Evolutionary conservation across 257 asterid genomes (phyloP).

Genomic region (Petunia axillaris): DNA sequence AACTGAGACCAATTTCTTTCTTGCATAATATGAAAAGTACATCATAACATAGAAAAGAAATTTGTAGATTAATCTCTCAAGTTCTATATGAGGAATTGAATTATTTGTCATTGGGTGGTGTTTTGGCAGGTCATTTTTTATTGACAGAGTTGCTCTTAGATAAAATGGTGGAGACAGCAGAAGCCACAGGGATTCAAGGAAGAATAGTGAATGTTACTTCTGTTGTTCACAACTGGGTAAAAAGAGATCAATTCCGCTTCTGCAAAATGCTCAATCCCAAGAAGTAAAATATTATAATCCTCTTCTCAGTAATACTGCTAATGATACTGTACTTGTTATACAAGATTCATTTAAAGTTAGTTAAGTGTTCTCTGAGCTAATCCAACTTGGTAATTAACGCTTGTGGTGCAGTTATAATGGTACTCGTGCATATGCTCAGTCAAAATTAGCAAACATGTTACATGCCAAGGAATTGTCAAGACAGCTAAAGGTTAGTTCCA

Average conservation of each 20-base stretch:
- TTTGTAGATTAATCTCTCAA: too few species aligned
- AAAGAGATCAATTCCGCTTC: conserved; percentile 56
- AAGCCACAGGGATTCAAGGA: conserved; percentile 67
- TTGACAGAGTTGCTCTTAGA: conserved; percentile 80
- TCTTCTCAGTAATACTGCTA: background rate
- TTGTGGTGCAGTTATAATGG: conserved; percentile 70
- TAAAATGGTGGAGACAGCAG: conserved; percentile 84
- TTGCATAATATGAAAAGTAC: background rate
- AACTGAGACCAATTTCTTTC: too few species aligned
- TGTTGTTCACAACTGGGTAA: conserved; percentile 84
- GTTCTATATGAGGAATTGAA: background rate
- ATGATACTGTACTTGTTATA: background rate
- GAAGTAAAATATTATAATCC: conserved; percentile 43
- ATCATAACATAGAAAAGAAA: background rate
- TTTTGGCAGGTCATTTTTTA: conserved; percentile 76
- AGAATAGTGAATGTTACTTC: conserved; percentile 92
- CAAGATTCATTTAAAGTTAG: background rate
- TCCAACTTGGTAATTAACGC: background rate
- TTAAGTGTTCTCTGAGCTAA: background rate
- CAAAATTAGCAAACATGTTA: conserved; percentile 83
- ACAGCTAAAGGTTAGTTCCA: conserved; percentile 62
- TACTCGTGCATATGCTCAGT: conserved; percentile 84
- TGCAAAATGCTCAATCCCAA: conserved; percentile 64
- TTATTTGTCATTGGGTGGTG: background rate
- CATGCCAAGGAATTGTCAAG: conserved; percentile 89